Evolutionary conservation across 2,329 filamentous ascomycete genomes (phyloP), one percentile per base, ranked within the genome.

Genomic region (Parafenestella ontariensis): DNA sequence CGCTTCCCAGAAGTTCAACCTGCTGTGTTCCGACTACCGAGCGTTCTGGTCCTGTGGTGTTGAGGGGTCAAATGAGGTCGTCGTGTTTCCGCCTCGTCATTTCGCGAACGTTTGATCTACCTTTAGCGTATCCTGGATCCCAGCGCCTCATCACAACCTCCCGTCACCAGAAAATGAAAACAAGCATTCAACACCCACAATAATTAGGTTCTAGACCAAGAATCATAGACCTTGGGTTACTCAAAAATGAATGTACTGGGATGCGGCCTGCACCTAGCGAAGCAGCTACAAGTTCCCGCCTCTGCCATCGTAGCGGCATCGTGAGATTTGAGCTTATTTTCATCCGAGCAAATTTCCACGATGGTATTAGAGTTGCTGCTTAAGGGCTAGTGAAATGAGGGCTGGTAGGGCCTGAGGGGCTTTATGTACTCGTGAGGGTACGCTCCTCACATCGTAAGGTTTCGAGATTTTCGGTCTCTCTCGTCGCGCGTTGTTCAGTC

Each of bases 41-140:
- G 6, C 10, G n/a, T 17, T 29, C 9, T 26, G 5, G 5, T 26
- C n/a, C n/a, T n/a, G 24, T 28, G 41, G 41, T 29, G 15, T n/a
- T 28, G 24, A 23, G 23, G 40, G 9, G 15, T 26, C 33, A 52
- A 56, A 44, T 39, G 18, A 43, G 33, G 24, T 33, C 21, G 39
- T 37, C 24, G 41, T 54, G 47, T 62, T 62, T 42, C 51, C 60
- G 59, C 56, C 54, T 55, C 41, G 40, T 71, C 64, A 74, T 72
- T 55, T 71, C 70, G 61, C 53, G 55, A 61, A 50, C 54, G 70
- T 73, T 71, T 73, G 69, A 72, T 72, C 62, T 62, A 40, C 68
- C 49, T 52, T 58, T 65, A 68, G 66, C 56, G 64, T 46, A 42
- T 57, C 46, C 52, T 57, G 61, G 49, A 58, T 61, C 61, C 54